Evolutionary conservation across 306 rosid genomes (phyloP).

Genomic region (Lathyrus oleraceus): DNA sequence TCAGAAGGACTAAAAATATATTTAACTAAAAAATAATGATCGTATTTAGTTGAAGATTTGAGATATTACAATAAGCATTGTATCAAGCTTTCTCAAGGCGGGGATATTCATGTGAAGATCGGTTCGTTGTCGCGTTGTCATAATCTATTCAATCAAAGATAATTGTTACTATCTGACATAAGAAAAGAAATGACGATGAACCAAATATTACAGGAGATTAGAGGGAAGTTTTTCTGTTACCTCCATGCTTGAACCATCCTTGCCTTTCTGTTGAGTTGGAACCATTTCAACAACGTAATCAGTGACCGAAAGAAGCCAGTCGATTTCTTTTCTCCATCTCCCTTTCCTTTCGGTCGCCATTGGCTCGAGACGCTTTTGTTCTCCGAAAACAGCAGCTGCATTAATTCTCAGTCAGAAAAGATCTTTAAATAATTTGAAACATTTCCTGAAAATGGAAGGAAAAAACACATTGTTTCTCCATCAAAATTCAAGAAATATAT

Average conservation of each 20-base stretch:
- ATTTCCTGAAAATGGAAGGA: slow-evolving; percentile 30
- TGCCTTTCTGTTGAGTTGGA: slow-evolving; percentile 73
- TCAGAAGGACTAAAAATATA: not conserved
- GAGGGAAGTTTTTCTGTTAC: slow-evolving; percentile 35
- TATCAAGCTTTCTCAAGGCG: slow-evolving; percentile 82
- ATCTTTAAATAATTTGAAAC: slow-evolving; percentile 24
- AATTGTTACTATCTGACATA: slow-evolving; percentile 10
- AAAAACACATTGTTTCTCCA: slow-evolving; percentile 11
- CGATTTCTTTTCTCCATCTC: slow-evolving; percentile 89
- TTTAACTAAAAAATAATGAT: not conserved
- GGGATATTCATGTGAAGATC: slow-evolving; percentile 99
- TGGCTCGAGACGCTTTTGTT: slow-evolving; percentile 83
- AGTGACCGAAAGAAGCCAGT: slow-evolving; percentile 80
- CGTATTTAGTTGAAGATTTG: slow-evolving; percentile 16
- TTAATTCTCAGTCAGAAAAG: slow-evolving; percentile 32
- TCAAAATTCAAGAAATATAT: slow-evolving; percentile 4
- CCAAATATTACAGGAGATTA: not conserved
- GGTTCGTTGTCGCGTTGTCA: slow-evolving; percentile 89
- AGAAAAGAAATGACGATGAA: not conserved
- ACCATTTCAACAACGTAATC: slow-evolving; percentile 91
- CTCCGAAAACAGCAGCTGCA: slow-evolving; percentile 95
- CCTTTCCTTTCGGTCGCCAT: slow-evolving; percentile 73
- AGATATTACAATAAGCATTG: slow-evolving; percentile 81
- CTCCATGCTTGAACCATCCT: slow-evolving; percentile 90
- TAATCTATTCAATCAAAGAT: slow-evolving; percentile 58